Percentiles rank a stretch among this genome's conserved stretches.
phyloP scores from a whole-genome alignment of 331 rosid species.

The Rosa hybrid region DNA sequence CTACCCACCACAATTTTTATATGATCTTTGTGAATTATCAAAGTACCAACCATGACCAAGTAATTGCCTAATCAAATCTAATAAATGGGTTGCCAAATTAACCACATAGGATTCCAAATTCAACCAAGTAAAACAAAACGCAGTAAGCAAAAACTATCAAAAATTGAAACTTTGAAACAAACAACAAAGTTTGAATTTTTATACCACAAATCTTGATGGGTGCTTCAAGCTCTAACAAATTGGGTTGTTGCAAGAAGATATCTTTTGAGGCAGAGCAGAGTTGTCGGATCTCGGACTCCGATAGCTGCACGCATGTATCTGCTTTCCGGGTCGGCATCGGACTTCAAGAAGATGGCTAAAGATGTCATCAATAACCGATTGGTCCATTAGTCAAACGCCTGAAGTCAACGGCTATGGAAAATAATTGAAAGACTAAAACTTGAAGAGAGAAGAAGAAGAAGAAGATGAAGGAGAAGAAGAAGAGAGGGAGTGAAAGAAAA shows the following conservation, averaged over 20 bases:
- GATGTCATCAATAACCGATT: conserved; percentile 73
- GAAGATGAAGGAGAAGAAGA: neutral
- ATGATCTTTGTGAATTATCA: neutral
- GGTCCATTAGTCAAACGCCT: conserved; percentile 54
- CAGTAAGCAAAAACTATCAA: neutral
- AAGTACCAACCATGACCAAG: neutral
- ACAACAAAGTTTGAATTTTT: neutral
- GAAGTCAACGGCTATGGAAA: conserved; percentile 46
- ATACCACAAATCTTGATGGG: conserved; percentile 95
- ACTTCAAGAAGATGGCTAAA: conserved; percentile 83
- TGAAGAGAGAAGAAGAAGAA: conserved; percentile 6
- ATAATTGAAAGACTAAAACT: conserved; percentile 25
- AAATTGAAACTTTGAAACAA: neutral
- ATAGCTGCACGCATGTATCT: conserved; percentile 57
- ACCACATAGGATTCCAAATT: neutral
- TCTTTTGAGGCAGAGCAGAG: conserved; percentile 70
- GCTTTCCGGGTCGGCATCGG: conserved; percentile 83
- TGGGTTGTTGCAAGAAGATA: conserved; percentile 83
- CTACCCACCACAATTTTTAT: neutral
- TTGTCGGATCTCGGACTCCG: conserved; percentile 92
- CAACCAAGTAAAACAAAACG: neutral
- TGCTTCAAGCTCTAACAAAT: conserved; percentile 79
- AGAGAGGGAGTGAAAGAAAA: conserved; percentile 19
- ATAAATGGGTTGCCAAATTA: neutral
- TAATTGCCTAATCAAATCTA: neutral